Conservation (phyloP, 106 monocot genomes). For the Triglochin maritima region DNA sequence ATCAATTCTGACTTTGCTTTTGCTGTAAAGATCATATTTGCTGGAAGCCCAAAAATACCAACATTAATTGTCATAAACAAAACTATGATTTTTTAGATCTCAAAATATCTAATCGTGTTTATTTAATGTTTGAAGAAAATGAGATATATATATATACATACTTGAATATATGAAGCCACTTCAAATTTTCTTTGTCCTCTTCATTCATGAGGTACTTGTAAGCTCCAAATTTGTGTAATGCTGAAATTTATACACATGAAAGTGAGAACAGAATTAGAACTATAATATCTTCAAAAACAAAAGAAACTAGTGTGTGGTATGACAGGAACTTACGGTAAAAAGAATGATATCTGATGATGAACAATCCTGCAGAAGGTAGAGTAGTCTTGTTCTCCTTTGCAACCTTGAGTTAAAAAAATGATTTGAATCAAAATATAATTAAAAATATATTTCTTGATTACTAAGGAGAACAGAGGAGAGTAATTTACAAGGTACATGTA, state of each 20-base stretch:
- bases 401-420: conserved; percentile 30
- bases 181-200: conserved; percentile 79
- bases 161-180: conserved; percentile 91
- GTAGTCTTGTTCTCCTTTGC: conserved; percentile 72
- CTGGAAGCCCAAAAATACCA: conserved; percentile 20
- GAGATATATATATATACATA: conserved; percentile 7
- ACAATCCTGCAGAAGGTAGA: conserved; percentile 68
- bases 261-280: neutral
- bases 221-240: conserved; percentile 73
- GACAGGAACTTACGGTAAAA: conserved; percentile 56
- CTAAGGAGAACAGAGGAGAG: too few relatives aligned
- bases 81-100: too few relatives aligned
- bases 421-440: neutral
- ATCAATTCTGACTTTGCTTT: conserved; percentile 84
- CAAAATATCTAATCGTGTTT: too few relatives aligned
- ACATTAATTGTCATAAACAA: neutral
- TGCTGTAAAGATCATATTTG: conserved; percentile 92
- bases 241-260: conserved; percentile 14
- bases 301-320: neutral
- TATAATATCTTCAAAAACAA: neutral
- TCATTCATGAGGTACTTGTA: conserved; percentile 79
- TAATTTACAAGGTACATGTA: conserved; percentile 82
- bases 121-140: neutral
- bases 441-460: too few relatives aligned
- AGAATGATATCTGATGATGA: conserved; percentile 85